Evolutionary conservation across 202 grass and related monocot genomes (phyloP).

Genomic region (Panicum hallii): DNA sequence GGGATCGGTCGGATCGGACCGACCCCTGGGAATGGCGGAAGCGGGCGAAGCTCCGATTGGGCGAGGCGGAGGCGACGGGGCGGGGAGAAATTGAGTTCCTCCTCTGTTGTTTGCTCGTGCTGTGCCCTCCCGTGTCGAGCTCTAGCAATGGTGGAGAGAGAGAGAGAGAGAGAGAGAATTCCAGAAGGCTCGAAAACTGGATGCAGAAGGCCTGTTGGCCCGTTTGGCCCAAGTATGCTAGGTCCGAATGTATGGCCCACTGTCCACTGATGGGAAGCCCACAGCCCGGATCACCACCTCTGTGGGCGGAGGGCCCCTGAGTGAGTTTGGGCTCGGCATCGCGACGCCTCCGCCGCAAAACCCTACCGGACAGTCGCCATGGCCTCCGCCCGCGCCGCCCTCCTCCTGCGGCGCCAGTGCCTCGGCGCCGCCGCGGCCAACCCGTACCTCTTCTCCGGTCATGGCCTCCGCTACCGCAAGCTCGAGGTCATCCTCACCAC

Average conservation of each 20-base stretch:
- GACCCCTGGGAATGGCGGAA: neutral
- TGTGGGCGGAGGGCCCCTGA: neutral
- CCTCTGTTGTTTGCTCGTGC: neutral
- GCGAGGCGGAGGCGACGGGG: neutral
- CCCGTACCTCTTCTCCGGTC: constrained; percentile 68
- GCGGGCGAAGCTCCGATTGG: neutral
- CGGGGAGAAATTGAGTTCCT: neutral
- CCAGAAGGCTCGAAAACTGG: neutral
- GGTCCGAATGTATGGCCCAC: neutral
- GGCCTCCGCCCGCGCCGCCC: constrained; percentile 53
- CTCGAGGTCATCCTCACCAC: constrained; percentile 93
- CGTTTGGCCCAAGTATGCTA: neutral
- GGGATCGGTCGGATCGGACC: neutral
- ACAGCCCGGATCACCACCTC: too few species aligned
- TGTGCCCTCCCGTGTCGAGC: neutral
- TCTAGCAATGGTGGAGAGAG: neutral
- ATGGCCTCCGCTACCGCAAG: constrained; percentile 78
- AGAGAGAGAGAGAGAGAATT: neutral
- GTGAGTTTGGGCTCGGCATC: neutral
- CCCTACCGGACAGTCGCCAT: constrained; percentile 37
- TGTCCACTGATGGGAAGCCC: neutral
- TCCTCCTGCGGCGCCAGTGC: constrained; percentile 45
- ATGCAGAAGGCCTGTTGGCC: neutral
- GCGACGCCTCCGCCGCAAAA: constrained; percentile 11
- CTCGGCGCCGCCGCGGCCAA: constrained; percentile 48